A percentile compares a stretch with the other conserved stretches of the same genome.
Conservation (phyloP, 495 filamentous ascomycete genomes). For the Aspergillus ellipticus region DNA sequence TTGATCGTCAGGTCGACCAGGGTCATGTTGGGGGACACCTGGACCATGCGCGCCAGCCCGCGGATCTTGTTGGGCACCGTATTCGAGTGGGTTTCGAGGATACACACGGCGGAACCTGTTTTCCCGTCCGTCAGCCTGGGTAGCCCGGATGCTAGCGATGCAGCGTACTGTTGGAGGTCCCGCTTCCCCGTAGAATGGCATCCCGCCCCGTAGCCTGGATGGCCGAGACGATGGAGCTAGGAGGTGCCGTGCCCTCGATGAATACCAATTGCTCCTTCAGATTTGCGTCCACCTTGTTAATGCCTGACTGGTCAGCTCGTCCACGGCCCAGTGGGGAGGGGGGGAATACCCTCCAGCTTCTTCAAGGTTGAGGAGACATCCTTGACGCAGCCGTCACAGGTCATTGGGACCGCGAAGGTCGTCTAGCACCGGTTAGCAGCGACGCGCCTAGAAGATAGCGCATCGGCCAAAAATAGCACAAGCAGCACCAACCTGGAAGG, state of each 20-base stretch:
- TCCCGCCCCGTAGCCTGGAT: constrained; percentile 89
- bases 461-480: background rate
- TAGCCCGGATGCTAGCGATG: background rate
- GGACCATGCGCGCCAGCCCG: constrained; percentile 76
- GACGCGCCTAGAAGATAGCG: background rate
- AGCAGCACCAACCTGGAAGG: constrained; percentile 50
- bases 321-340: constrained; percentile 2
- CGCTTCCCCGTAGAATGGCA: constrained; percentile 89
- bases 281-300: constrained; percentile 47
- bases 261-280: constrained; percentile 48
- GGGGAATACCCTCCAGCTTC: constrained; percentile 60
- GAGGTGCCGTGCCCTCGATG: constrained; percentile 60
- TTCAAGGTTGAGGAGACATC: constrained; percentile 73
- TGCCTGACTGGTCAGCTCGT: constrained; percentile 26
- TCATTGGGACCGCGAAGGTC: constrained; percentile 91
- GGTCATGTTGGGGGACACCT: constrained; percentile 70
- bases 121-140: background rate
- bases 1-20: constrained; percentile 85
- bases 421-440: constrained; percentile 54
- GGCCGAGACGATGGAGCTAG: constrained; percentile 80
- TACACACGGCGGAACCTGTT: constrained; percentile 86
- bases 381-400: constrained; percentile 81
- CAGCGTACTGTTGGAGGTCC: constrained; percentile 72
- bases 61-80: constrained; percentile 59
- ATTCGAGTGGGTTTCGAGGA: constrained; percentile 82